These are phyloP conservation scores for Magnusiomyces ingens DNA, from an alignment of 1,139 yeast genomes.

Conservation along the genomic window DNA sequence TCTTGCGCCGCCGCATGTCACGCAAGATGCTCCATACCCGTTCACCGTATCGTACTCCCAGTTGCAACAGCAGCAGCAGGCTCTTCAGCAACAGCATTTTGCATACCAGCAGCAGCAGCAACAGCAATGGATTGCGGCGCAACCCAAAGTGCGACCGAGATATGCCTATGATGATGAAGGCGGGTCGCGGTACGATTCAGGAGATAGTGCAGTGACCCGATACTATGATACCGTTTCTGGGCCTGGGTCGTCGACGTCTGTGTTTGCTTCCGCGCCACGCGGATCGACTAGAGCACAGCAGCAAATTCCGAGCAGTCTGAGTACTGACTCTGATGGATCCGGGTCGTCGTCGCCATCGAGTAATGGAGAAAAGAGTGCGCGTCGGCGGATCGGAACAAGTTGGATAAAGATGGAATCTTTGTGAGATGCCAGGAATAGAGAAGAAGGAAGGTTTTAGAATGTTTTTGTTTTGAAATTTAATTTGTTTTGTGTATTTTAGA, in stretches of 20 bases:
- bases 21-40: not conserved
- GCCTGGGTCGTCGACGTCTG: not conserved
- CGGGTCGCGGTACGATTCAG: not conserved
- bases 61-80: constrained; percentile 31
- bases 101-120: not conserved
- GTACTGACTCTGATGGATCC: too few relatives aligned
- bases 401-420: not conserved
- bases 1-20: not conserved
- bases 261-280: too few relatives aligned
- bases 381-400: not conserved
- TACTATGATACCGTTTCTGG: constrained; percentile 14
- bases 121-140: not conserved
- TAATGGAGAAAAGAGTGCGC: not conserved
- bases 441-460: not conserved
- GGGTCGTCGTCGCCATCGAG: not conserved
- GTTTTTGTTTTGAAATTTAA: not conserved
- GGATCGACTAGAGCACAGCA: too few relatives aligned
- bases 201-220: constrained; percentile 12
- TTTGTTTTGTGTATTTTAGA: not conserved
- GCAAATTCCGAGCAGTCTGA: too few relatives aligned
- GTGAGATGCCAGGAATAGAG: not conserved
- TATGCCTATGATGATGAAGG: not conserved
- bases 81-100: constrained; percentile 27
- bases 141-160: not conserved
- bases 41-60: constrained; percentile 1